Conservation (phyloP, 805 yeast genomes). For the Clavispora carvajalis region DNA sequence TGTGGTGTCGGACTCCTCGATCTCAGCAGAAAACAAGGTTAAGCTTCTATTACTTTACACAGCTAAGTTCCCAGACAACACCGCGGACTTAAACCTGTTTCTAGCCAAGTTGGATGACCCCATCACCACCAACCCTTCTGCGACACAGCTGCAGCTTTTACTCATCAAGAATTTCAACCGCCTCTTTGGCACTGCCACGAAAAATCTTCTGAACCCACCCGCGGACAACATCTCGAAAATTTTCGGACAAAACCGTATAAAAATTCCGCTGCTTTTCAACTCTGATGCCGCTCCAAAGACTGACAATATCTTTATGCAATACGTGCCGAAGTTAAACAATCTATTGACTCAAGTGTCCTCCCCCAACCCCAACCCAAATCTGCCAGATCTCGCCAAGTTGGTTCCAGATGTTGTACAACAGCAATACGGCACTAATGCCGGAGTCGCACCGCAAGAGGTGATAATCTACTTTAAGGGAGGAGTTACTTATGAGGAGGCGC, state of each 20-base stretch:
- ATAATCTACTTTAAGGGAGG: constrained; percentile 80
- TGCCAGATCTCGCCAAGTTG: constrained; percentile 26
- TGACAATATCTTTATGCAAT: constrained; percentile 86
- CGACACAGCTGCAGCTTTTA: constrained; percentile 28
- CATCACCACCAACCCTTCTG: constrained; percentile 23
- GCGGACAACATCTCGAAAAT: constrained; percentile 22
- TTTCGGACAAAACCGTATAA: constrained; percentile 30
- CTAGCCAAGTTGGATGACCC: constrained; percentile 26
- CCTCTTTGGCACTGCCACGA: constrained; percentile 8
- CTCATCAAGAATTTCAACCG: constrained; percentile 27
- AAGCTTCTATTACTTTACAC: constrained; percentile 72
- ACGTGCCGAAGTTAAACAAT: constrained; percentile 65
- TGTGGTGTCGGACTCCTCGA: constrained; percentile 39
- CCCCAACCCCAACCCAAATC: constrained; percentile 4
- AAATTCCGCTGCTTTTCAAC: constrained; percentile 26
- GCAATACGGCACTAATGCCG: constrained; percentile 20
- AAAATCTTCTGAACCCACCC: constrained; percentile 1
- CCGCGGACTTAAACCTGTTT: constrained; percentile 21
- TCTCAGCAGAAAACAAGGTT: constrained; percentile 55
- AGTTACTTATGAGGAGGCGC: constrained; percentile 85
- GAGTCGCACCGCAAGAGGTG: constrained; percentile 53
- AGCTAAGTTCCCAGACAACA: constrained; percentile 53
- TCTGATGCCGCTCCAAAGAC: constrained; percentile 23
- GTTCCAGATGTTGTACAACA: constrained; percentile 32
- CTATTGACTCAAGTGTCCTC: constrained; percentile 19